Percentiles rank a stretch among this genome's conserved stretches.
phyloP scores from a whole-genome alignment of 371 early-diverging fungal species.

The Actinomucor elegans region DNA sequence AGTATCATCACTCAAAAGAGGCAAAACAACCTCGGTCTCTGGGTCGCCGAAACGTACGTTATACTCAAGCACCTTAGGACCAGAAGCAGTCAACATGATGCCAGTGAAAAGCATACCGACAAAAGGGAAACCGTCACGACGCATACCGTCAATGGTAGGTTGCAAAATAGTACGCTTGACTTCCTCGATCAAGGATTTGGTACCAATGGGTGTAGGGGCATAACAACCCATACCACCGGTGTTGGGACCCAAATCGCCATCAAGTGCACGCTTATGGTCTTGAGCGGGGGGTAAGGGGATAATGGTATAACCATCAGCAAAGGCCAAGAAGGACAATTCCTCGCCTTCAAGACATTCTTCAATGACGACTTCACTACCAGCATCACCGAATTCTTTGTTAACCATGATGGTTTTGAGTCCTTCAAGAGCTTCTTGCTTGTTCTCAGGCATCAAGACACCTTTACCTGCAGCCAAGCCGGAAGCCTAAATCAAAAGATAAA shows the following conservation, averaged over 20 bases:
- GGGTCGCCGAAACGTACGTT: constrained; percentile 98
- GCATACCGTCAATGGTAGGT: constrained; percentile 95
- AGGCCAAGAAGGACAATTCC: constrained; percentile 88
- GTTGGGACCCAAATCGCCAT: constrained; percentile 94
- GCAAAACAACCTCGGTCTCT: constrained; percentile 94
- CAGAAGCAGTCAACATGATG: constrained; percentile 87
- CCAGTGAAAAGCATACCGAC: constrained; percentile 97
- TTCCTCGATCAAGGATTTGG: constrained; percentile 67
- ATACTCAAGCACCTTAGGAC: constrained; percentile 95
- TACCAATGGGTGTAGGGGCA: constrained; percentile 92
- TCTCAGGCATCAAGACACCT: constrained; percentile 91
- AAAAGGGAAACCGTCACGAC: constrained; percentile 92
- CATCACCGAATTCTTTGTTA: constrained; percentile 83
- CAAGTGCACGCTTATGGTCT: constrained; percentile 95
- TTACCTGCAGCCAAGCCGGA: constrained; percentile 97
- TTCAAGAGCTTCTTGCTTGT: constrained; percentile 83
- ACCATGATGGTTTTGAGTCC: constrained; percentile 89
- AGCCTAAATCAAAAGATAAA: too few relatives aligned
- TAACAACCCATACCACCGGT: constrained; percentile 99
- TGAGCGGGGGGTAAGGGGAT: constrained; percentile 89
- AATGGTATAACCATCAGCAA: constrained; percentile 96
- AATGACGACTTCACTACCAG: constrained; percentile 91
- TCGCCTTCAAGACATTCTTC: constrained; percentile 94
- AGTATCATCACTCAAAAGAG: constrained; percentile 78
- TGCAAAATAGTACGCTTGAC: constrained; percentile 82